Conservation (phyloP, 1,139 yeast genomes). For the Pichia sp. region DNA sequence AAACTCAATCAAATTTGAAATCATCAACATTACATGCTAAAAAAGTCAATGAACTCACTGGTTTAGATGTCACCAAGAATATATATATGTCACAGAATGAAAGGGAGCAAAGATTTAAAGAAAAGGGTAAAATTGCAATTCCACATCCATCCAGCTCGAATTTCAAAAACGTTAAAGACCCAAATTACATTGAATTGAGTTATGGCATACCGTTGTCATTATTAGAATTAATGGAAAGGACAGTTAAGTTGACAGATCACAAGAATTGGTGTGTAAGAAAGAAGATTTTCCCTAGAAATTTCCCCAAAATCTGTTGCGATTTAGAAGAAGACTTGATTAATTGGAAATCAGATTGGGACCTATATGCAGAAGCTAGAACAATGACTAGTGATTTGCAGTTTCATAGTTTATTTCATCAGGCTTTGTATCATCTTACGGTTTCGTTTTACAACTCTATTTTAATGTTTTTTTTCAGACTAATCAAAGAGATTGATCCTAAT, state of each 20-base stretch:
- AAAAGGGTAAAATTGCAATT: slow-evolving; percentile 10
- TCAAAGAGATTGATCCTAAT: slow-evolving; percentile 35
- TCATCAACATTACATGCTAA: neutral
- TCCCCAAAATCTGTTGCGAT: slow-evolving; percentile 50
- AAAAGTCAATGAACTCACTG: slow-evolving; percentile 16
- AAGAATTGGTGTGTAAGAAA: slow-evolving; percentile 42
- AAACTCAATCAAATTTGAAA: neutral
- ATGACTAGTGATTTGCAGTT: slow-evolving; percentile 17
- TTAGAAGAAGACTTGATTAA: slow-evolving; percentile 42
- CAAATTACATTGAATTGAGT: slow-evolving; percentile 35
- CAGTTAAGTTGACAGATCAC: slow-evolving; percentile 46
- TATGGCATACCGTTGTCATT: slow-evolving; percentile 45
- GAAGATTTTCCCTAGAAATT: slow-evolving; percentile 45
- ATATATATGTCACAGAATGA: slow-evolving; percentile 9
- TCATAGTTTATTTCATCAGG: slow-evolving; percentile 35
- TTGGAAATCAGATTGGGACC: slow-evolving; percentile 44
- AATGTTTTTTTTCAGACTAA: slow-evolving; percentile 40
- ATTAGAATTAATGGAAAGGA: slow-evolving; percentile 39
- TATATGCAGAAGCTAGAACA: slow-evolving; percentile 25
- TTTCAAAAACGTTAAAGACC: slow-evolving; percentile 1
- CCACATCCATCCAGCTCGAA: slow-evolving; percentile 14
- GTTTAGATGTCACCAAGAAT: slow-evolving; percentile 12
- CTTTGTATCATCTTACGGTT: slow-evolving; percentile 34
- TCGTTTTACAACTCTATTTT: slow-evolving; percentile 41
- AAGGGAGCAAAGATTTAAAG: slow-evolving; percentile 15